Conservation (phyloP, 805 yeast genomes). For the Naumovozyma castellii region DNA sequence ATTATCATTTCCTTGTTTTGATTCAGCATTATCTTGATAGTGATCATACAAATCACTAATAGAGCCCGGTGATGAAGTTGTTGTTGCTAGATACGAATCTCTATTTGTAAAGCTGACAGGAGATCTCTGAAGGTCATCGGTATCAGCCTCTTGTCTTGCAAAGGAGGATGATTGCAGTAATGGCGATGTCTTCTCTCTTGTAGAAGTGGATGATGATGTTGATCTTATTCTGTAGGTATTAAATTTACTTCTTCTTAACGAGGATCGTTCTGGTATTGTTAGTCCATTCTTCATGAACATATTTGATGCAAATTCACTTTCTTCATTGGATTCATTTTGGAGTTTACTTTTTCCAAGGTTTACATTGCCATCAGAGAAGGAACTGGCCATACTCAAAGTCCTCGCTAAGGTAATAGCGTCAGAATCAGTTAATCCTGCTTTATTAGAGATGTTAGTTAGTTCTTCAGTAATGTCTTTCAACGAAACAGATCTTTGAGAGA, state of each 20-base stretch:
- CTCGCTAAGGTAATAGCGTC: conserved; percentile 81
- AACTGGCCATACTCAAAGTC: conserved; percentile 60
- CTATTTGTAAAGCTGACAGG: neutral
- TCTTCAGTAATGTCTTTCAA: conserved; percentile 66
- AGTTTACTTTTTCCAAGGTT: conserved; percentile 5
- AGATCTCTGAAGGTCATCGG: conserved; percentile 2
- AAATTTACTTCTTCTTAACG: conserved; percentile 40
- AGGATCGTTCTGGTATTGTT: conserved; percentile 27
- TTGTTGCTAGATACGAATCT: neutral
- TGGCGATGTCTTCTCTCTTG: too few species aligned
- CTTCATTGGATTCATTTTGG: conserved; percentile 3
- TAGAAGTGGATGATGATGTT: conserved; percentile 1
- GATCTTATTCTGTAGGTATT: conserved; percentile 40
- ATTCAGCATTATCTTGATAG: conserved; percentile 13
- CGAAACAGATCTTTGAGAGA: conserved; percentile 37
- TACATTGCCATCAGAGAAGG: conserved; percentile 32
- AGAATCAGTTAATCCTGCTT: conserved; percentile 68
- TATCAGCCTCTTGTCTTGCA: conserved; percentile 1
- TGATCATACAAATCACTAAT: conserved; percentile 24
- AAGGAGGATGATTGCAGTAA: neutral
- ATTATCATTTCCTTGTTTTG: neutral
- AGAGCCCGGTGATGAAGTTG: conserved; percentile 11
- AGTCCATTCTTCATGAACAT: conserved; percentile 24
- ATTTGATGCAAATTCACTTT: conserved; percentile 23
- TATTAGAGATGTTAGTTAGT: conserved; percentile 59